Percentiles rank a stretch among this genome's conserved stretches.
Conservation (phyloP, 129 eudicot species). For the Centrapalus pauciflorus region DNA sequence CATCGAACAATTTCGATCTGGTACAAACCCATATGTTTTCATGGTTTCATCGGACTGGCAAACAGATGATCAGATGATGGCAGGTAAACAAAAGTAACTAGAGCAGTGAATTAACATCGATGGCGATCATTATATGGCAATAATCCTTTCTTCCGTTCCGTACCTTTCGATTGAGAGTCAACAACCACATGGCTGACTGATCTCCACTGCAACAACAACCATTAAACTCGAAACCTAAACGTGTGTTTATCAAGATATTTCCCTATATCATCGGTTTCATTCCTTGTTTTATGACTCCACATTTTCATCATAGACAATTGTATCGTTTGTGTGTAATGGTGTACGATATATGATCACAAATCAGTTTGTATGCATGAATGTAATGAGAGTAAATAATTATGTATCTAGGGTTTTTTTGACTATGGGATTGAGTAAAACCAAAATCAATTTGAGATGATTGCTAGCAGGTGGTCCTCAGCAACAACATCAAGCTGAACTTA, state of each 20-base stretch:
- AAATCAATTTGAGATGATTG: slow-evolving; percentile 78
- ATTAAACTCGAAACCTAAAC: not conserved
- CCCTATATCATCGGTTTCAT: not conserved
- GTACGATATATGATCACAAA: not conserved
- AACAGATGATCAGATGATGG: no score
- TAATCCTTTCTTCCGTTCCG: not conserved
- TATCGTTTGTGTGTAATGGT: not conserved
- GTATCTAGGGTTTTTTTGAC: slow-evolving; percentile 16
- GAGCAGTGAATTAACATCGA: no score
- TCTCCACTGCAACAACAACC: not conserved
- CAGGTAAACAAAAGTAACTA: no score
- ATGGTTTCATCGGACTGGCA: no score
- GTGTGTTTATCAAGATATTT: not conserved
- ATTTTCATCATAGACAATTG: not conserved
- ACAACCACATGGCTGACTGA: not conserved
- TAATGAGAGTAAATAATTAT: not conserved
- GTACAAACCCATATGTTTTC: no score
- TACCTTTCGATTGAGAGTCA: not conserved
- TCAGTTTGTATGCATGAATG: not conserved
- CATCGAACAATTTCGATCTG: no score
- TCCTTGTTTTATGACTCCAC: not conserved
- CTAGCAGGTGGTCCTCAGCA: slow-evolving; percentile 79
- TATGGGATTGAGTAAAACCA: slow-evolving; percentile 74
- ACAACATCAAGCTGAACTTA: slow-evolving; percentile 72
- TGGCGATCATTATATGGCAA: not conserved